Evolutionary conservation across 164 flowering plant species (phyloP), one percentile per base, ranked within the genome.

Genomic region (Chimonanthus salicifolius): DNA sequence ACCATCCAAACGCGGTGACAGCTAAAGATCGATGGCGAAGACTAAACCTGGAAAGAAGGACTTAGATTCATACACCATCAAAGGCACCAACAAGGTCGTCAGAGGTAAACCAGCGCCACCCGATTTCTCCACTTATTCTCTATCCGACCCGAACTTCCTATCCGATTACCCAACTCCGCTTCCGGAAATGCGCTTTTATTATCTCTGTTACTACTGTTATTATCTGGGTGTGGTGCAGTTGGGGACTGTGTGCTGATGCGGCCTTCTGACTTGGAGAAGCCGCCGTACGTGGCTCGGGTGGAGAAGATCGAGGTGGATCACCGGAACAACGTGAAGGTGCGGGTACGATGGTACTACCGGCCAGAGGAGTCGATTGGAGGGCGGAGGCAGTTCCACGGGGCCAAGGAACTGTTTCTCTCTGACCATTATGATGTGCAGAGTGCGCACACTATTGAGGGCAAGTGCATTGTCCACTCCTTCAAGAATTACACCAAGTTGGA

Each of bases 311-410:
- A 88, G 66, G 75, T 84, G 0, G 86, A 85, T 72, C 62, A 21
- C 33, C 75, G 87, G 47, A 81, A 72, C 85, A 85, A 85, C 72
- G 81, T 87, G 62, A 85, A 82, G 78, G 91, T 88, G 7, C 66
- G 87, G 49, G 88, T 85, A 16, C 73, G 89, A 71, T 88, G 91
- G 91, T 88, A 88, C 10, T 88, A 88, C 58, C 73, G 89, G 68
- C 91, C 89, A 3, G 91, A 88, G 85, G 91, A 88, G 75, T 85
- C 91, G 11, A 73, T 84, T 20, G 89, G 89, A 15, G 89, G 91
- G 10, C 74, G 91, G 69, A 80, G 89, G 16, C 88, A 88, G 82
- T 88, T 88, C 62, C 89, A 86, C 71, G 91, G 91, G 6, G 87
- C 88, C 2, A 88, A 88, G 71, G 89, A 88, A 75, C 77, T 88